Conservation (phyloP, 441 rosid genomes). For the Erodium texanum region DNA sequence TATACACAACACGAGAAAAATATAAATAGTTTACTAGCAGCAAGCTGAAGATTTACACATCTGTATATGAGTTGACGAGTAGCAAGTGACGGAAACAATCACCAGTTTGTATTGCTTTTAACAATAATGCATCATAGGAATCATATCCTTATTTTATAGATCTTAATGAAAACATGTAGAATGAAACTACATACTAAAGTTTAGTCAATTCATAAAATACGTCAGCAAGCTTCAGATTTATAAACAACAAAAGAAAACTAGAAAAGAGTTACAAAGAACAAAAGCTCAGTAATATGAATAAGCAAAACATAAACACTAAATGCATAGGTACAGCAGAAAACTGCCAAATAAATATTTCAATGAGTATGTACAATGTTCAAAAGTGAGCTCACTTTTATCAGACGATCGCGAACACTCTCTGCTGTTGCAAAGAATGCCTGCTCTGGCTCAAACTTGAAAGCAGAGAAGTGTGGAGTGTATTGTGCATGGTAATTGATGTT, state of each 20-base stretch:
- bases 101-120: neutral
- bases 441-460: conserved; percentile 77
- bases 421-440: conserved; percentile 86
- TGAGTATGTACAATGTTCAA: neutral
- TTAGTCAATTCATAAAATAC: neutral
- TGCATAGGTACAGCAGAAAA: neutral
- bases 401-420: conserved; percentile 87
- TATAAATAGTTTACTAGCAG: neutral
- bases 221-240: neutral
- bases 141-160: neutral
- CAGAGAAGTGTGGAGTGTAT: conserved; percentile 89
- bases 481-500: conserved; percentile 74
- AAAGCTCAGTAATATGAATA: too few species aligned
- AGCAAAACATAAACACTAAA: neutral
- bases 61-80: neutral
- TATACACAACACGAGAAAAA: neutral
- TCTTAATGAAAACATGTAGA: neutral
- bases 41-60: neutral
- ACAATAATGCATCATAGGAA: neutral
- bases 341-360: neutral
- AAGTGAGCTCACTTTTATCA: conserved; percentile 44
- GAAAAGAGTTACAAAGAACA: neutral
- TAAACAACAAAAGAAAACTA: neutral
- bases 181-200: neutral
- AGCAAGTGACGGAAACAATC: neutral